These are phyloP conservation scores for Drechslerella stenobrocha DNA, from an alignment of 2,329 filamentous ascomycete genomes.

Conservation along the genomic window DNA sequence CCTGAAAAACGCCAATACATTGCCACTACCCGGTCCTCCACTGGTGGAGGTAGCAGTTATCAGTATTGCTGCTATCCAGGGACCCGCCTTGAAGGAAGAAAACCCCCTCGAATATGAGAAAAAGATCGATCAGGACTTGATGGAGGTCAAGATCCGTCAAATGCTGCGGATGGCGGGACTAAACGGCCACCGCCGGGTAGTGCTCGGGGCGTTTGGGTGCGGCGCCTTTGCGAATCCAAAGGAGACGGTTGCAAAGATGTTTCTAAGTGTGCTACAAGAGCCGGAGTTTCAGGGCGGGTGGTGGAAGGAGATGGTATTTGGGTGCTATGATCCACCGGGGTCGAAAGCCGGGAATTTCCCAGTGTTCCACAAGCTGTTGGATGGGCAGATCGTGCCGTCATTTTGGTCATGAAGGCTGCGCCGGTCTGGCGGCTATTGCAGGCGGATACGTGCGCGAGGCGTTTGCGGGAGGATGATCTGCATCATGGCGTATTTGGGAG, in stretches of 20 bases:
- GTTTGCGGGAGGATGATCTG: too few relatives aligned
- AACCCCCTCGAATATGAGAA: constrained; percentile 51
- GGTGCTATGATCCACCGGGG: constrained; percentile 53
- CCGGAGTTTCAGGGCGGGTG: constrained; percentile 66
- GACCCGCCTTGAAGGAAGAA: constrained; percentile 55
- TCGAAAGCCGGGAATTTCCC: constrained; percentile 58
- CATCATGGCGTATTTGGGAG: too few relatives aligned
- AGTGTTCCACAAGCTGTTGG: constrained; percentile 50
- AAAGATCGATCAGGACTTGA: constrained; percentile 60
- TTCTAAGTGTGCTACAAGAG: constrained; percentile 65
- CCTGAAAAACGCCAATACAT: constrained; percentile 35
- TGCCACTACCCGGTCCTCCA: constrained; percentile 45
- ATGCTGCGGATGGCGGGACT: constrained; percentile 65
- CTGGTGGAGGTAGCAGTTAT: constrained; percentile 64
- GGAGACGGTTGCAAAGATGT: constrained; percentile 66
- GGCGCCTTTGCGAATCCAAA: constrained; percentile 69
- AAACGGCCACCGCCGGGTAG: constrained; percentile 63
- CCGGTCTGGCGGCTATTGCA: not conserved
- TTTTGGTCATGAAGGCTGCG: too few relatives aligned
- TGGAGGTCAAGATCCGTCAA: constrained; percentile 67
- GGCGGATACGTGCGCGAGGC: too few relatives aligned
- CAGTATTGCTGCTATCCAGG: constrained; percentile 63
- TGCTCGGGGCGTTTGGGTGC: constrained; percentile 71
- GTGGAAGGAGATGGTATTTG: constrained; percentile 69
- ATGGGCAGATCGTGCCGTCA: constrained; percentile 22